phyloP scores from a whole-genome alignment of 2,329 filamentous ascomycete genomes.

The Elsinoe fawcettii region DNA sequence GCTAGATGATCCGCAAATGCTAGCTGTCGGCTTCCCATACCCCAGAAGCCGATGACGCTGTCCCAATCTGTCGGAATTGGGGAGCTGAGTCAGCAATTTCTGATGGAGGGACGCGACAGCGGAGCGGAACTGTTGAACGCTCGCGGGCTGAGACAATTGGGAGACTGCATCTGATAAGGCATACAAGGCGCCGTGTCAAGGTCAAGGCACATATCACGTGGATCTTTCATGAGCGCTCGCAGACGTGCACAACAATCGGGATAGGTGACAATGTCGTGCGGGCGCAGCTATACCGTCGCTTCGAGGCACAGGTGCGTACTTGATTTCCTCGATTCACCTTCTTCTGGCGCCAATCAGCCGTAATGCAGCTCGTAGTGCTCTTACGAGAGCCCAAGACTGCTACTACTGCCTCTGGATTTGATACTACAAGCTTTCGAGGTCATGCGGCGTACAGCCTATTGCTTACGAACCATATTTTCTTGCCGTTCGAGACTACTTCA shows the following conservation, averaged over 20 bases:
- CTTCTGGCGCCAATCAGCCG: background rate
- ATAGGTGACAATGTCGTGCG: constrained; percentile 11
- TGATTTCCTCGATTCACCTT: background rate
- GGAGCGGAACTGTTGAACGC: constrained; percentile 4
- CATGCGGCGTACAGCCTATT: background rate
- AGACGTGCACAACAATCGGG: background rate
- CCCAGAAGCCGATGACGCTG: constrained; percentile 8
- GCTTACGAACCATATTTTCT: background rate
- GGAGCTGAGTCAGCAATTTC: background rate
- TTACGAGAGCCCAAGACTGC: too few species aligned
- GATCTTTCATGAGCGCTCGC: background rate
- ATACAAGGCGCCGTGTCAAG: background rate
- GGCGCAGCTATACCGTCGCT: background rate
- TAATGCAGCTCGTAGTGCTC: background rate
- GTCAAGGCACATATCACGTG: too few species aligned
- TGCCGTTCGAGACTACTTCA: background rate
- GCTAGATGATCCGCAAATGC: background rate
- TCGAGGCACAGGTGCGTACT: constrained; percentile 10
- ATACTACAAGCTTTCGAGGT: too few species aligned
- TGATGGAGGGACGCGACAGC: background rate
- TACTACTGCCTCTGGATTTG: too few species aligned
- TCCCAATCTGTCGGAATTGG: background rate
- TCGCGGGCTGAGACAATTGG: background rate
- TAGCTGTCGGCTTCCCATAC: background rate
- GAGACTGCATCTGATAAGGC: background rate